Evolutionary conservation across 176 grass and related monocot genomes (phyloP).

Genomic region (Rhipidocladum racemiflorum): DNA sequence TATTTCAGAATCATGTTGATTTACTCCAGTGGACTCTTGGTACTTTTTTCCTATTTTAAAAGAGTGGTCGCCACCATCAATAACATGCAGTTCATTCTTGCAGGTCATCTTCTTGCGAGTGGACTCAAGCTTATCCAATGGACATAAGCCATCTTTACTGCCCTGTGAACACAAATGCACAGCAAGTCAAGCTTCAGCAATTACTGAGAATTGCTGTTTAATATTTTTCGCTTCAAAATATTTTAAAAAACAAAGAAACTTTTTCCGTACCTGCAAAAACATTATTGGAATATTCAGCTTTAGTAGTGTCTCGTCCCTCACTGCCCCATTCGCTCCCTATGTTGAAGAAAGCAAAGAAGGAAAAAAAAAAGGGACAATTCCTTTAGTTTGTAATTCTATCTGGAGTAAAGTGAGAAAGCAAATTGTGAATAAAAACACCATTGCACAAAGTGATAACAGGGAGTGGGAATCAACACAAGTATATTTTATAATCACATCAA

Average conservation of each 20-base stretch:
- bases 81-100: constrained; percentile 59
- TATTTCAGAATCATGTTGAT: constrained; percentile 58
- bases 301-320: constrained; percentile 65
- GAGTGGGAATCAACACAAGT: not conserved
- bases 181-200: not conserved
- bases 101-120: constrained; percentile 75
- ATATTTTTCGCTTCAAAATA: not conserved
- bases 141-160: constrained; percentile 81
- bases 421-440: not conserved
- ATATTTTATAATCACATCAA: not conserved
- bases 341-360: constrained; percentile 26
- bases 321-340: constrained; percentile 66
- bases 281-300: constrained; percentile 71
- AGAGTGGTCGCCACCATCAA: constrained; percentile 90
- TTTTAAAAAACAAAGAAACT: not conserved
- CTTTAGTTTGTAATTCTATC: not conserved
- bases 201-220: not conserved
- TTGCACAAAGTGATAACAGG: not conserved
- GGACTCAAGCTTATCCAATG: constrained; percentile 59
- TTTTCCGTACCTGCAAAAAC: constrained; percentile 67
- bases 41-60: constrained; percentile 75
- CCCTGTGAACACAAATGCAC: constrained; percentile 44
- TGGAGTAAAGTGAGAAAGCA: not conserved
- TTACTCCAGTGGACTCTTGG: constrained; percentile 48
- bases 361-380: not conserved